These are phyloP conservation scores for Paramecium bursaria DNA, from an alignment of 73 alveolate species.

Conservation along the genomic window DNA sequence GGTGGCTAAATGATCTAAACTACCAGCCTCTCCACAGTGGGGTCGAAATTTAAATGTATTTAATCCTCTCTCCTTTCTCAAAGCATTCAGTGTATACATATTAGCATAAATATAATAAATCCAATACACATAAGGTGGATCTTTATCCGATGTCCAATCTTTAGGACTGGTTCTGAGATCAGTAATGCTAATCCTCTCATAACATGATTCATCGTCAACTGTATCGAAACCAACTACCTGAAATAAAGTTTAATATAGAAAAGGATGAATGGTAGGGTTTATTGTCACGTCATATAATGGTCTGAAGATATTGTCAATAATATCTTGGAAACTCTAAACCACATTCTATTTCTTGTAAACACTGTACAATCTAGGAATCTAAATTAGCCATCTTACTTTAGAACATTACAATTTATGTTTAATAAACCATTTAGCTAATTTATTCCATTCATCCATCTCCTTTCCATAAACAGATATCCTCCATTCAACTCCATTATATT, in stretches of 20 bases:
- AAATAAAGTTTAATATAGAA: not conserved
- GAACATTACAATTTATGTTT: constrained; percentile 59
- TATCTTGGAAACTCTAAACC: constrained; percentile 73
- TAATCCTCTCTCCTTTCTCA: constrained; percentile 70
- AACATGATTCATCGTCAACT: constrained; percentile 77
- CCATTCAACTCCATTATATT: constrained; percentile 71
- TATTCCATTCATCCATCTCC: constrained; percentile 72
- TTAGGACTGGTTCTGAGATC: constrained; percentile 30
- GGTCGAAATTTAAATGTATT: constrained; percentile 71
- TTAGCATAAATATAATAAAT: constrained; percentile 73
- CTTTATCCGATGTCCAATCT: not conserved
- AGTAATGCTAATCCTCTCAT: constrained; percentile 1
- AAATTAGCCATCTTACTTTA: constrained; percentile 75
- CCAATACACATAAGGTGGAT: constrained; percentile 81
- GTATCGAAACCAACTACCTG: constrained; percentile 74
- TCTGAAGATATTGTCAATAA: constrained; percentile 68
- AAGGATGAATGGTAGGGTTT: not conserved
- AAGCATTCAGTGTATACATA: constrained; percentile 63
- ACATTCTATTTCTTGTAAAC: constrained; percentile 70
- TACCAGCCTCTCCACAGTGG: constrained; percentile 84
- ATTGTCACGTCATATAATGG: constrained; percentile 23
- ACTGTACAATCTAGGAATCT: constrained; percentile 76
- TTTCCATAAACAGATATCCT: constrained; percentile 78
- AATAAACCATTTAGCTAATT: constrained; percentile 74
- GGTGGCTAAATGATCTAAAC: constrained; percentile 73